Evolutionary conservation across 208 protist species (phyloP), one percentile per base, ranked within the genome.

Genomic region (Acanthamoeba pearcei): DNA sequence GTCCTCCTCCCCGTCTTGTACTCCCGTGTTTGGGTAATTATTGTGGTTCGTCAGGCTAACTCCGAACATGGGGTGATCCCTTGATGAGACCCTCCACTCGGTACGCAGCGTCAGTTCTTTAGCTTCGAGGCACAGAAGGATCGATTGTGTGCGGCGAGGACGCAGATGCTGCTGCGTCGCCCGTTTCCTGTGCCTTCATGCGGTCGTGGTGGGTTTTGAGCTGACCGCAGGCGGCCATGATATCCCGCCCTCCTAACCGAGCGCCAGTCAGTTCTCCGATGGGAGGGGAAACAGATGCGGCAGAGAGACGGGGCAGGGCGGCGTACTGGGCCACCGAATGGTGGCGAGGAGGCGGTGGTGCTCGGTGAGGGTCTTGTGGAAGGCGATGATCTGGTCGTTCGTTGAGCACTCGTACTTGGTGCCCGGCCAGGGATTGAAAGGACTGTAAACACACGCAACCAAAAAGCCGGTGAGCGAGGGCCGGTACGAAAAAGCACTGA

Each of bases 171-270:
- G 53, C 15, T 57, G 53, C 15, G 15, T 57, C 53, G 53, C 15
- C 53, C 19, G 15, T 22, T 0, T 0, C 17, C 19, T 60, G 53
- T 60, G 53, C 12, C 53, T 60, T 60, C 62, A 80, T 29, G 10
- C 72, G 72, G 32, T 80, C 72, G 22, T 80, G 72, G 35, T 80
- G 53, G 13, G 86, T 92, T 29, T 76, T 92, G 32, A 92, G 86
- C 27, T 92, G 86, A 29, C 86, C 86, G 46, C 86, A 92, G 24
- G 86, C 86, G 15, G 86, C 86, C 86, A 92, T 92, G 86, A 92
- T 92, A 35, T 92, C 86, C 32, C 86, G 32, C 32, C 86, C 86
- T 92, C 86, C 64, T 92, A 60, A 49, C 53, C 3, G 15, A 5
- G 2, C 17, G 53, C 22, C 62, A 70, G 53, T 60, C 17, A 22